These are phyloP conservation scores for Chaetomium cochliodes DNA, from an alignment of 495 filamentous ascomycete genomes.

Conservation along the genomic window DNA sequence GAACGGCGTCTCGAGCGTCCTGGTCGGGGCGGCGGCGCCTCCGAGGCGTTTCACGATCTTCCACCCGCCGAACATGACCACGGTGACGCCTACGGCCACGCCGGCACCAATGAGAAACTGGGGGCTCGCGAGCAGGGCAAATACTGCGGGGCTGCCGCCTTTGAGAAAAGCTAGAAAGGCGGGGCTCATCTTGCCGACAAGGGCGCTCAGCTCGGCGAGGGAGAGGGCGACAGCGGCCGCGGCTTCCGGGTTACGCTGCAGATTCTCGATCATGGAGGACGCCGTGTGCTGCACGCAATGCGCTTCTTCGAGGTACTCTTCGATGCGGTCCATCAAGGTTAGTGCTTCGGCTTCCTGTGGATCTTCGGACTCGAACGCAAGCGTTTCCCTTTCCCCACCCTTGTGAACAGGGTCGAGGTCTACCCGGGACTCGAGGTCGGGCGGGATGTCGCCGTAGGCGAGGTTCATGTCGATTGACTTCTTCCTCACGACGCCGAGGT, in stretches of 20 bases:
- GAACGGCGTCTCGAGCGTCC: conserved; percentile 55
- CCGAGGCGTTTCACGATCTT: conserved; percentile 89
- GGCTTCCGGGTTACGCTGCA: conserved; percentile 88
- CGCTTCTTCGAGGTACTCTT: conserved; percentile 74
- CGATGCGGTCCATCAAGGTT: conserved; percentile 64
- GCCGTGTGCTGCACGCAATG: conserved; percentile 86
- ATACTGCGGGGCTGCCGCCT: conserved; percentile 73
- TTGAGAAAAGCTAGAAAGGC: conserved; percentile 73
- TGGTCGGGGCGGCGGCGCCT: conserved; percentile 37
- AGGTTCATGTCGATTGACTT: conserved; percentile 81
- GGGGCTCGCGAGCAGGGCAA: conserved; percentile 81
- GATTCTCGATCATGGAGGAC: conserved; percentile 74
- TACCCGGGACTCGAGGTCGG: conserved; percentile 47
- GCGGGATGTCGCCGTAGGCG: conserved; percentile 74
- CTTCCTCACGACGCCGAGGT: conserved; percentile 44
- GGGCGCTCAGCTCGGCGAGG: conserved; percentile 81
- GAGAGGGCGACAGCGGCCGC: conserved; percentile 92
- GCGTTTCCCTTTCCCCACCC: not conserved
- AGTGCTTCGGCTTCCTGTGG: conserved; percentile 60
- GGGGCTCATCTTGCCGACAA: conserved; percentile 82
- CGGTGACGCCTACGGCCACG: conserved; percentile 81
- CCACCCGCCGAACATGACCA: conserved; percentile 93
- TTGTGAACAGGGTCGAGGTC: conserved; percentile 42
- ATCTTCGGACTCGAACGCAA: conserved; percentile 28
- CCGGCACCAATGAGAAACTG: conserved; percentile 93